These are phyloP conservation scores for Pichia nanzhaoensis DNA, from an alignment of 805 yeast genomes.

Conservation along the genomic window DNA sequence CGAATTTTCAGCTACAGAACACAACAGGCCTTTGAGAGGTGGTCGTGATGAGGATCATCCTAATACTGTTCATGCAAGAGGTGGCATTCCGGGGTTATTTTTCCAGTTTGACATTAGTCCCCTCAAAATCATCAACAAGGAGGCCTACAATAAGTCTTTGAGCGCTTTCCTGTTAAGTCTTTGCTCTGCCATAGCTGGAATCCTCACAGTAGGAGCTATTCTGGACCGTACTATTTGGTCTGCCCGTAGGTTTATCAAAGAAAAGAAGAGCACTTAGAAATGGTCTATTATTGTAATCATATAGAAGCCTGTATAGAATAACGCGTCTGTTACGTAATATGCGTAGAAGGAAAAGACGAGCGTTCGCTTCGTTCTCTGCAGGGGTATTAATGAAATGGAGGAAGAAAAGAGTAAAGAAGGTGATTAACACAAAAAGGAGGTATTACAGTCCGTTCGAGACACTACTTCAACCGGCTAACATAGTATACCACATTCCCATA, in stretches of 20 bases:
- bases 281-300: neutral
- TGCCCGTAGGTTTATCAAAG: conserved; percentile 69
- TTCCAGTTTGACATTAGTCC: conserved; percentile 90
- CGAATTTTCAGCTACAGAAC: conserved; percentile 83
- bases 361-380: no score
- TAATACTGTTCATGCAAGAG: conserved; percentile 69
- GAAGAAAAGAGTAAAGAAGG: no score
- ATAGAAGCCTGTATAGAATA: no score
- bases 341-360: no score
- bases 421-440: no score
- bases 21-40: conserved; percentile 77
- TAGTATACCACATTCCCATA: neutral
- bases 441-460: no score
- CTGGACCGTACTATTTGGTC: conserved; percentile 84
- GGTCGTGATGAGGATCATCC: conserved; percentile 92
- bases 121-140: conserved; percentile 79
- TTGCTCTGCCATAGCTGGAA: conserved; percentile 88
- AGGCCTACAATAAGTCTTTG: conserved; percentile 68
- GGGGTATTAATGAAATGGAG: no score
- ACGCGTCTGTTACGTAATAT: no score
- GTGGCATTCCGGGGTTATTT: conserved; percentile 88
- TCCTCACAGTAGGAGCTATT: conserved; percentile 85
- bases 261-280: conserved; percentile 47
- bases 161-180: conserved; percentile 77
- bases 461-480: no score